Evolutionary conservation across 352 stramenopile genomes (phyloP).

Genomic region (Phytophthora litchii): DNA sequence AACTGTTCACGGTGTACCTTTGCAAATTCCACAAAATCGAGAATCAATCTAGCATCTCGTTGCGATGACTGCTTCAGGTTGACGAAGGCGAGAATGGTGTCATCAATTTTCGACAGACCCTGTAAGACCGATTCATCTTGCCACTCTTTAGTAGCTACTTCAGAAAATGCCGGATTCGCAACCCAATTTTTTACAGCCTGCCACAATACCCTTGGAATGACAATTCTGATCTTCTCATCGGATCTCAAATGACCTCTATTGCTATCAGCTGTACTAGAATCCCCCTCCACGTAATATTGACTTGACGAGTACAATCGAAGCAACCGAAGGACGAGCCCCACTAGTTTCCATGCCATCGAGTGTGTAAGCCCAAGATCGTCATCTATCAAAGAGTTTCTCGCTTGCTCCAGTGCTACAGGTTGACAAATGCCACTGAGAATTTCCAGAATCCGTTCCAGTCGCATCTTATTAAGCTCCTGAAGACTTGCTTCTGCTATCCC

Average conservation of each 20-base stretch:
- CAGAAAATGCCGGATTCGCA: constrained; percentile 22
- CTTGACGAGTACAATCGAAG: constrained; percentile 42
- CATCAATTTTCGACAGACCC: constrained; percentile 32
- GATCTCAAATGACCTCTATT: not conserved
- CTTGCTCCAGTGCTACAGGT: constrained; percentile 16
- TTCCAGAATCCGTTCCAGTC: constrained; percentile 49
- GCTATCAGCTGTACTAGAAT: not conserved
- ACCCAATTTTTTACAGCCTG: constrained; percentile 45
- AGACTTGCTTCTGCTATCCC: not conserved
- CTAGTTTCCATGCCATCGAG: constrained; percentile 39
- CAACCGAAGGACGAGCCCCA: constrained; percentile 50
- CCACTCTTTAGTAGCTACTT: constrained; percentile 42
- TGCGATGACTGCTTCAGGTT: constrained; percentile 32
- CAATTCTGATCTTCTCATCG: constrained; percentile 21
- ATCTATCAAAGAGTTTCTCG: constrained; percentile 12
- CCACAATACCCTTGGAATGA: constrained; percentile 45
- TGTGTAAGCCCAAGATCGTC: constrained; percentile 28
- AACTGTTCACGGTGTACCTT: constrained; percentile 22
- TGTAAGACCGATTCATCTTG: constrained; percentile 22
- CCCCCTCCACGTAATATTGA: constrained; percentile 30
- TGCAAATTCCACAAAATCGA: constrained; percentile 38
- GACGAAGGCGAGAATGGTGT: constrained; percentile 39
- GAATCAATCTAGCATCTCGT: constrained; percentile 30
- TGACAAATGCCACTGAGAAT: constrained; percentile 44
- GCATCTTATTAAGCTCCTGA: constrained; percentile 42